Evolutionary conservation across 768 basidiomycete genomes (phyloP).

Genomic region (Pleurotus salmoneostramineus): DNA sequence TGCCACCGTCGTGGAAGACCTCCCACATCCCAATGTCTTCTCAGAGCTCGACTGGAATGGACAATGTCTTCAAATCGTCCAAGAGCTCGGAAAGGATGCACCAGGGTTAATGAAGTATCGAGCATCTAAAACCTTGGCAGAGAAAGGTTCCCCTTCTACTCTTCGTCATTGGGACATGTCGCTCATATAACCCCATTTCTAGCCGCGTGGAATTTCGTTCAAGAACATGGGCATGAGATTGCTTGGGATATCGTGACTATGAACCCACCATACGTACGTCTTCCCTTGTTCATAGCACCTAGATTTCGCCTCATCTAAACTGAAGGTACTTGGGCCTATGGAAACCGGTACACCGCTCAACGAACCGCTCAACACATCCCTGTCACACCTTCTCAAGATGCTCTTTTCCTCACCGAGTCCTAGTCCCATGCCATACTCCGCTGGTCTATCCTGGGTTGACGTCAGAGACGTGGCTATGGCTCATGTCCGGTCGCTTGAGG

Average conservation of each 20-base stretch:
- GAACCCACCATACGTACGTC: constrained; percentile 46
- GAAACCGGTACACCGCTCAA: constrained; percentile 28
- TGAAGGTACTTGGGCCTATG: constrained; percentile 29
- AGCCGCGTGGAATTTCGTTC: constrained; percentile 42
- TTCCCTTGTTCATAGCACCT: not conserved
- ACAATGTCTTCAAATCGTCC: constrained; percentile 38
- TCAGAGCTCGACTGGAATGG: constrained; percentile 61
- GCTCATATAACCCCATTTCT: not conserved
- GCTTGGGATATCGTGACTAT: constrained; percentile 50
- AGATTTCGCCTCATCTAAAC: not conserved
- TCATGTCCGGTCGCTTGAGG: constrained; percentile 47
- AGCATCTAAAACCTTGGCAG: constrained; percentile 58
- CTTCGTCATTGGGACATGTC: not conserved
- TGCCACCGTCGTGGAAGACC: constrained; percentile 36
- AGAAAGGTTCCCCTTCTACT: constrained; percentile 32
- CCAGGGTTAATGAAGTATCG: constrained; percentile 39
- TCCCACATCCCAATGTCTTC: constrained; percentile 22
- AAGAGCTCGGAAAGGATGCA: constrained; percentile 46
- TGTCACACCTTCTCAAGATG: constrained; percentile 25
- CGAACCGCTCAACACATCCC: constrained; percentile 31
- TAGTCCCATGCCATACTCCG: constrained; percentile 10
- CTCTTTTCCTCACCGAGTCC: constrained; percentile 18
- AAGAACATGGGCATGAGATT: constrained; percentile 32
- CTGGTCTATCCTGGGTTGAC: constrained; percentile 32
- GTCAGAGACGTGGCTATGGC: constrained; percentile 49